These are phyloP conservation scores for Brassica rapa DNA, from an alignment of 345 rosid species.

Conservation along the genomic window DNA sequence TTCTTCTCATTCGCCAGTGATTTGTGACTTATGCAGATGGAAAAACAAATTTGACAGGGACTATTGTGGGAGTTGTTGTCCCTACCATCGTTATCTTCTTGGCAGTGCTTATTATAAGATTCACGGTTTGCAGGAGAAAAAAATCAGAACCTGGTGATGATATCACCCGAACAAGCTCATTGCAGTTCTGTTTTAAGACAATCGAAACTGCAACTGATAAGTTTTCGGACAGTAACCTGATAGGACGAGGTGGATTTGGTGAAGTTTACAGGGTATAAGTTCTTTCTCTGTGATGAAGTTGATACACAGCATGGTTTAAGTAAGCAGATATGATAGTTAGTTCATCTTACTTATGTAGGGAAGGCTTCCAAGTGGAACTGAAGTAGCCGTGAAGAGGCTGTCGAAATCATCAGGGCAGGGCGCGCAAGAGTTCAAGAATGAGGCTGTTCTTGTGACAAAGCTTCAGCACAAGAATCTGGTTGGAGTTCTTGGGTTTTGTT, in stretches of 20 bases:
- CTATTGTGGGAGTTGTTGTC: slow-evolving; percentile 10
- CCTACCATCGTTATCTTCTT: slow-evolving; percentile 1
- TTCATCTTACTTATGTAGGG: slow-evolving; percentile 7
- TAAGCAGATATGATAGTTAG: background rate
- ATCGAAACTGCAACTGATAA: slow-evolving; percentile 27
- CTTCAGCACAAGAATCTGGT: slow-evolving; percentile 2
- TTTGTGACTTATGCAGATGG: background rate
- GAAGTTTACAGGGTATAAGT: slow-evolving; percentile 22
- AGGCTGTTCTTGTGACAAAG: slow-evolving; percentile 21
- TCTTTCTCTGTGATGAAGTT: background rate
- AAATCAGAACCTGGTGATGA: background rate
- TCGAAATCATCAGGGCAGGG: slow-evolving; percentile 24
- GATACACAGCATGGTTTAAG: background rate
- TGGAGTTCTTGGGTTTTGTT: background rate
- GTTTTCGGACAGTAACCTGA: background rate
- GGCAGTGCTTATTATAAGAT: slow-evolving; percentile 4
- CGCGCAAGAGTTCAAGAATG: slow-evolving; percentile 15
- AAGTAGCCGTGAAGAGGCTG: slow-evolving; percentile 30
- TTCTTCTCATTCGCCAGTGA: background rate
- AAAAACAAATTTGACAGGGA: background rate
- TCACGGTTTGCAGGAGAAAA: background rate
- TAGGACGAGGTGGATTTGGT: slow-evolving; percentile 5
- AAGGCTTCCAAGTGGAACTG: slow-evolving; percentile 11
- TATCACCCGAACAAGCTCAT: background rate
- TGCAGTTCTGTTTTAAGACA: slow-evolving; percentile 10